Percentiles rank a stretch among this genome's conserved stretches.
Evolutionary conservation across 805 yeast genomes (phyloP).

Genomic region (Hanseniaspora singularis): DNA sequence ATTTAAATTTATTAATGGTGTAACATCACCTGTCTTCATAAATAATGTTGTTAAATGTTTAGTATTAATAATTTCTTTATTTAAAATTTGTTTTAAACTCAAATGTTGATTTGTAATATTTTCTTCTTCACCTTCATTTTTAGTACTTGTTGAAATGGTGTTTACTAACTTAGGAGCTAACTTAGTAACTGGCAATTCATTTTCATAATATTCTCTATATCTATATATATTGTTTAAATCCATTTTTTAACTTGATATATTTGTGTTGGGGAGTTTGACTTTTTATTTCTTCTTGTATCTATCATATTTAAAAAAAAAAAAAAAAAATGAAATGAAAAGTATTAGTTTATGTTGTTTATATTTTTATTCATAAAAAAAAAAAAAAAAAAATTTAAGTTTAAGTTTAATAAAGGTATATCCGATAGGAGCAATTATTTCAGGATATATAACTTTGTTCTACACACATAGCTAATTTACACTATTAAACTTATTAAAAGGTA

Average conservation of each 20-base stretch:
- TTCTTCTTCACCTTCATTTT: slow-evolving; percentile 41
- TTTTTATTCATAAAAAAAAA: too few relatives aligned
- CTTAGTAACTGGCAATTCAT: slow-evolving; percentile 86
- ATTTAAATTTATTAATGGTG: slow-evolving; percentile 46
- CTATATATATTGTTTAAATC: slow-evolving; percentile 10
- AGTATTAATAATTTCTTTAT: slow-evolving; percentile 10
- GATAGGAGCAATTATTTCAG: too few relatives aligned
- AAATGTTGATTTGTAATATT: slow-evolving; percentile 19
- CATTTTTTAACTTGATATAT: neutral
- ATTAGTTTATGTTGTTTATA: too few relatives aligned
- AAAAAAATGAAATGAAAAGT: too few relatives aligned
- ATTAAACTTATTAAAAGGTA: neutral
- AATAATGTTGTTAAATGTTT: slow-evolving; percentile 54
- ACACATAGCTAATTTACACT: too few relatives aligned
- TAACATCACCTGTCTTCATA: slow-evolving; percentile 54
- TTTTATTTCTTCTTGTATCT: neutral
- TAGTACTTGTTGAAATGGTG: slow-evolving; percentile 18
- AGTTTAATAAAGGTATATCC: too few relatives aligned
- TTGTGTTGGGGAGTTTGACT: neutral
- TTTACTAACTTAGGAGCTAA: slow-evolving; percentile 71
- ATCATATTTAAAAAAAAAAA: too few relatives aligned
- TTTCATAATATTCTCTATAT: slow-evolving; percentile 24
- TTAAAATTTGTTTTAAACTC: slow-evolving; percentile 7
- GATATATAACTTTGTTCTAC: too few relatives aligned
- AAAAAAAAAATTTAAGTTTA: too few relatives aligned